These are phyloP conservation scores for Tuber aestivum DNA, from an alignment of 495 filamentous ascomycete species.

Conservation along the genomic window DNA sequence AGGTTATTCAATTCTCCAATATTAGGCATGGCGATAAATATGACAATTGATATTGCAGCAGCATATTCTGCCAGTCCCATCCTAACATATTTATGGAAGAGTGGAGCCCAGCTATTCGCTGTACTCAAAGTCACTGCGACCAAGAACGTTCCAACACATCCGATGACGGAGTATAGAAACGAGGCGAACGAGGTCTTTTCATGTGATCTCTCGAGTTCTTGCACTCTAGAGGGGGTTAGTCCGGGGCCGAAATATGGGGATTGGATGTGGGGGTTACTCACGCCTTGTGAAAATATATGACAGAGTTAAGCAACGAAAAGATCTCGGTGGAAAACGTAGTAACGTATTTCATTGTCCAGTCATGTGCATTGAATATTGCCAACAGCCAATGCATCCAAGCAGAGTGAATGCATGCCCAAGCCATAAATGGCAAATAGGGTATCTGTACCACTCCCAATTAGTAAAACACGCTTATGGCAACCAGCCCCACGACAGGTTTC, in stretches of 20 bases:
- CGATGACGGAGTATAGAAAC: slow-evolving; percentile 66
- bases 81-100: slow-evolving; percentile 62
- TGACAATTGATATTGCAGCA: slow-evolving; percentile 63
- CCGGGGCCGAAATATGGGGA: not conserved
- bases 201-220: slow-evolving; percentile 61
- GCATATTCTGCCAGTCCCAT: slow-evolving; percentile 64
- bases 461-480: not conserved
- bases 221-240: slow-evolving; percentile 43
- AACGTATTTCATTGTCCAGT: slow-evolving; percentile 74
- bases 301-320: slow-evolving; percentile 63
- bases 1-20: slow-evolving; percentile 58
- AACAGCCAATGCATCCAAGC: slow-evolving; percentile 65
- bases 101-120: slow-evolving; percentile 58
- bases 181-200: slow-evolving; percentile 57
- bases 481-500: not conserved
- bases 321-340: slow-evolving; percentile 67
- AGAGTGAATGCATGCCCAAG: slow-evolving; percentile 66
- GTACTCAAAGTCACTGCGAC: slow-evolving; percentile 61
- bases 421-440: slow-evolving; percentile 65
- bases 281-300: slow-evolving; percentile 73
- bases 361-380: slow-evolving; percentile 66
- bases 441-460: slow-evolving; percentile 45
- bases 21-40: slow-evolving; percentile 62
- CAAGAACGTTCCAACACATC: slow-evolving; percentile 65
- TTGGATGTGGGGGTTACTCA: slow-evolving; percentile 8